phyloP scores from a whole-genome alignment of 2,329 filamentous ascomycete genomes.

The Scedosporium dehoogii region DNA sequence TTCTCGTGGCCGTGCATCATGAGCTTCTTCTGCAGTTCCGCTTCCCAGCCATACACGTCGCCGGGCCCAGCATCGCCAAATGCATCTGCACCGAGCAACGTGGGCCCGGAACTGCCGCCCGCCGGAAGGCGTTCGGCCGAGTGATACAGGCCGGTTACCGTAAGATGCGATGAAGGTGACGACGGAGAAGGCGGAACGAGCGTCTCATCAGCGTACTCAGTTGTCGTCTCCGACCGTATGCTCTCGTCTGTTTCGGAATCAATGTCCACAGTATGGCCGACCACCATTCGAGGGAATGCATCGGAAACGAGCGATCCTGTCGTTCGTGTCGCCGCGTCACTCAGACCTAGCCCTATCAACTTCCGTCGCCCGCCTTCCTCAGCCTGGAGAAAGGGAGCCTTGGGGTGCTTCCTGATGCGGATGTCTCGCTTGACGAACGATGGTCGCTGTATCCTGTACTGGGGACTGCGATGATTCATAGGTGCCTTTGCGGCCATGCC shows the following conservation, averaged over 20 bases:
- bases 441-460: slow-evolving; percentile 8
- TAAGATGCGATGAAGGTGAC: slow-evolving; percentile 7
- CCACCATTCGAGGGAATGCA: background rate
- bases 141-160: slow-evolving; percentile 26
- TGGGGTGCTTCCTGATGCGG: slow-evolving; percentile 1
- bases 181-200: slow-evolving; percentile 9
- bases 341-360: background rate
- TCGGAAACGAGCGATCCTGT: background rate
- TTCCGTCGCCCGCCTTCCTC: background rate
- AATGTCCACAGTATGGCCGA: background rate
- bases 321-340: background rate
- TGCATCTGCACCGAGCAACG: slow-evolving; percentile 19
- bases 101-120: background rate
- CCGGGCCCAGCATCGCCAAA: slow-evolving; percentile 15
- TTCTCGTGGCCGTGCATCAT: slow-evolving; percentile 3
- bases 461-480: slow-evolving; percentile 11
- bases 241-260: background rate
- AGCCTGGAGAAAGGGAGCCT: background rate
- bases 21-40: slow-evolving; percentile 20
- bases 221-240: background rate
- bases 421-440: slow-evolving; percentile 12
- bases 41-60: slow-evolving; percentile 46
- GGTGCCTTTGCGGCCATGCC: slow-evolving; percentile 39
- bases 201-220: background rate
- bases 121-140: slow-evolving; percentile 16